Base-by-base conservation (phyloP, 116 monocot species). In the Posidonia oceanica region DNA sequence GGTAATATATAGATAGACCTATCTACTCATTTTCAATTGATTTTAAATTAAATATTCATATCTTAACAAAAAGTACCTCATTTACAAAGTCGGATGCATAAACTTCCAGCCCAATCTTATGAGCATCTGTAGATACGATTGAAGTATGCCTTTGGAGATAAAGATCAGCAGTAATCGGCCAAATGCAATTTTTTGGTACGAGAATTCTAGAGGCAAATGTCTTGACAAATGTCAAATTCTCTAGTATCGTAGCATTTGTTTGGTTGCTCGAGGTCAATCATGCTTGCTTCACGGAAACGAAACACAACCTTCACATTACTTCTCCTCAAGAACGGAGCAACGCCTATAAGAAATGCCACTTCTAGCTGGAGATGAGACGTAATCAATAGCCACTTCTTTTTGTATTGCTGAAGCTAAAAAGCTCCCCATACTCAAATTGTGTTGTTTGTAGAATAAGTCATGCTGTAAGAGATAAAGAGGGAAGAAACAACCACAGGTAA, bases 121-220 rank as follows among this genome's bases (percentile, higher is more conserved):
- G 91, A 21, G 95, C 95, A 81, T 95, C 86, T n/a, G n/a, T n/a
- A n/a, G n/a, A n/a, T n/a, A n/a, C n/a, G n/a, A n/a, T n/a, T n/a
- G 88, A 82, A 5, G 70, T 70, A 14, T 76, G 77, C 48, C 77
- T 67, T 39, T 64, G 67, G n/a, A 91, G 73, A 76, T 91, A 88
- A 17, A 74, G 59, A 48, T 83, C 80, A 29, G 71, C 38, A 37
- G 75, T 78, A 5, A 78, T 72, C 20, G 94, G 95, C 86, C 86
- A 95, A 52, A 95, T 91, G 67, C 86, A 95, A 15, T 77, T 40
- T 53, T 87, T 91, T 7, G 95, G 95, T 52, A 95, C 77, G 17
- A 95, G 65, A 72, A 91, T 88, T 52, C 91, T 88, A 4, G 91
- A 84, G 12, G 95, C 91, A 80, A 91, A 86, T 38, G 88, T 83